These are phyloP conservation scores for Chalciporus chontae DNA, from an alignment of 768 basidiomycete species.

Conservation along the genomic window DNA sequence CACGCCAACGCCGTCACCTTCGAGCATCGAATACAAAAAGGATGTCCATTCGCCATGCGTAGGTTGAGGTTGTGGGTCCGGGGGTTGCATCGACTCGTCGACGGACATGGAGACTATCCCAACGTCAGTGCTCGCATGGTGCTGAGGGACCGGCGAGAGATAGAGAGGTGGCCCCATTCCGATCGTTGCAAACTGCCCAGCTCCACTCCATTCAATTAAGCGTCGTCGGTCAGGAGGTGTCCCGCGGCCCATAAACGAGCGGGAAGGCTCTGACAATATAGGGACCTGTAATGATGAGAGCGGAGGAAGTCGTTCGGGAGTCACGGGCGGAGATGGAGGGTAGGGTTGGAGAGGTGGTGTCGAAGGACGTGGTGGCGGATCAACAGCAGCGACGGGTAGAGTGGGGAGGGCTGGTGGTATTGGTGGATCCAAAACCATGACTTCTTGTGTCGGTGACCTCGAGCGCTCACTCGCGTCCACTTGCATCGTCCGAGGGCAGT, in stretches of 20 bases:
- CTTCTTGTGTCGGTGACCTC: not conserved
- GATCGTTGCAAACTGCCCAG: constrained; percentile 12
- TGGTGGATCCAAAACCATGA: not conserved
- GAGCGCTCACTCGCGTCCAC: not conserved
- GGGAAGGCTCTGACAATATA: constrained; percentile 29
- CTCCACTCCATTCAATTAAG: constrained; percentile 29
- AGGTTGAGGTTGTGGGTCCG: constrained; percentile 3
- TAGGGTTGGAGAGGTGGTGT: constrained; percentile 4
- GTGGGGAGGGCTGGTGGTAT: not conserved
- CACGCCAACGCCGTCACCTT: constrained; percentile 25
- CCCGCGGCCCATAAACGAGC: constrained; percentile 34
- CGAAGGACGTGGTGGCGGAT: constrained; percentile 2
- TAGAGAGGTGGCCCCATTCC: constrained; percentile 26
- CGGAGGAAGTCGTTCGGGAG: constrained; percentile 14
- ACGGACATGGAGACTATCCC: constrained; percentile 23
- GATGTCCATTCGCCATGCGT: constrained; percentile 31
- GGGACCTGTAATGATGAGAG: constrained; percentile 32
- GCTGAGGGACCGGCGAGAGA: constrained; percentile 25
- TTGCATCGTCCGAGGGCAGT: constrained; percentile 2
- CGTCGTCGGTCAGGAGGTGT: constrained; percentile 30
- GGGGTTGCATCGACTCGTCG: constrained; percentile 9
- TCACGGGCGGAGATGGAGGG: constrained; percentile 4
- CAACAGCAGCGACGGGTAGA: not conserved
- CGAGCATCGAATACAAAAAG: constrained; percentile 33
- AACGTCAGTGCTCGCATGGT: constrained; percentile 6